Evolutionary conservation across 805 yeast genomes (phyloP).

Genomic region (Candida ascalaphidarum): DNA sequence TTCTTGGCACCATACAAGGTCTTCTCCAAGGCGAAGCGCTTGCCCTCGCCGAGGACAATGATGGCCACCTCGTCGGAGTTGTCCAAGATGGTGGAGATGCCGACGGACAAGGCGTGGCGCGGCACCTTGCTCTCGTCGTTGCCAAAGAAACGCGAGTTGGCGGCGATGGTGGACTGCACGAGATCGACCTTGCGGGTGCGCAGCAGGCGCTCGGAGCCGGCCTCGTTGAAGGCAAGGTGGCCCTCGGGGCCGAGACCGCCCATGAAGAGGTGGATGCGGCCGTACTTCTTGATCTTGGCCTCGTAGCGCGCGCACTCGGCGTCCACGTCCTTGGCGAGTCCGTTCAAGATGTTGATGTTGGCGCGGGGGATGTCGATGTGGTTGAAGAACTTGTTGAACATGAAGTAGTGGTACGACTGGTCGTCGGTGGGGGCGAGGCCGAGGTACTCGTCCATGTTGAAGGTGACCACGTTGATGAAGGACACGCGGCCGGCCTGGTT

Average conservation of each 20-base stretch:
- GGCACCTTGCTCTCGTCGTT: conserved; percentile 42
- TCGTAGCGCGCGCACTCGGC: conserved; percentile 43
- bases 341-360: conserved; percentile 48
- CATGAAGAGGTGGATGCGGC: conserved; percentile 44
- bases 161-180: conserved; percentile 42
- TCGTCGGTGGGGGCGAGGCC: conserved; percentile 38
- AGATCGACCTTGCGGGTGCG: conserved; percentile 39
- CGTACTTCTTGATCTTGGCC: conserved; percentile 35
- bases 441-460: conserved; percentile 56
- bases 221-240: conserved; percentile 53
- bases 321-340: conserved; percentile 37
- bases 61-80: conserved; percentile 45
- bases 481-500: conserved; percentile 33
- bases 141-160: conserved; percentile 46
- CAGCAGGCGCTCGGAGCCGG: conserved; percentile 40
- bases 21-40: conserved; percentile 38
- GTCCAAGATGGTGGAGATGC: conserved; percentile 49
- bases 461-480: conserved; percentile 46
- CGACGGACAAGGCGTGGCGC: conserved; percentile 42
- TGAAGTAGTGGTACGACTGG: conserved; percentile 51
- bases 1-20: conserved; percentile 31
- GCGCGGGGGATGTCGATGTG: conserved; percentile 44
- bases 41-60: conserved; percentile 41
- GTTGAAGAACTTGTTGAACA: conserved; percentile 47
- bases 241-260: conserved; percentile 60